These are phyloP conservation scores for Vigna unguiculata DNA, from an alignment of 306 rosid genomes.

Conservation along the genomic window DNA sequence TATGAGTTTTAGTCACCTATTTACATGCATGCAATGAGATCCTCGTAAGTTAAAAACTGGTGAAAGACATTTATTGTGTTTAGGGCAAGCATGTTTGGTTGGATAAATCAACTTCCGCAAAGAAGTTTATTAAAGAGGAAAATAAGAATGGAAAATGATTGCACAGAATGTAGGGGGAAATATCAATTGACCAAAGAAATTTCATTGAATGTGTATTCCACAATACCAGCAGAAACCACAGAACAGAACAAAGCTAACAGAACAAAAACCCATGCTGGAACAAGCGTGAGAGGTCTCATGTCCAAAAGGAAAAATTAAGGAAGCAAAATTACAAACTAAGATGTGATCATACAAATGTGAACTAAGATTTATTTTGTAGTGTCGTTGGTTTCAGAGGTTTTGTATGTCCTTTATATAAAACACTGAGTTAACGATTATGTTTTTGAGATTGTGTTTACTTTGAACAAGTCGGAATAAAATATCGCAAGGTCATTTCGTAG, in stretches of 20 bases:
- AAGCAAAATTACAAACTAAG: background rate
- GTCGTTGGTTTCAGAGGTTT: background rate
- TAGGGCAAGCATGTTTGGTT: too few species aligned
- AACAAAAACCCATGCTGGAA: background rate
- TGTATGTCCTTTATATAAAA: background rate
- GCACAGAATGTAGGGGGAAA: background rate
- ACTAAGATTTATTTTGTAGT: background rate
- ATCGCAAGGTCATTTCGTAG: background rate
- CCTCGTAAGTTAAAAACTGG: background rate
- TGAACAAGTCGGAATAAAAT: background rate
- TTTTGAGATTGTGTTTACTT: background rate
- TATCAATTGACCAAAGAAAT: background rate
- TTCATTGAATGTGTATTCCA: constrained; percentile 37
- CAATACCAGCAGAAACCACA: constrained; percentile 20
- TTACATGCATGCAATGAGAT: background rate
- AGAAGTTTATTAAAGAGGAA: too few species aligned
- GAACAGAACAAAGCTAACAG: constrained; percentile 26
- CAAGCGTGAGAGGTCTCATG: background rate
- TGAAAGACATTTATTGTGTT: background rate
- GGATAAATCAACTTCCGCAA: too few species aligned
- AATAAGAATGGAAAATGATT: too few species aligned
- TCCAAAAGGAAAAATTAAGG: background rate
- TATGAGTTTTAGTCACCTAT: background rate
- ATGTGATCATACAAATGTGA: background rate
- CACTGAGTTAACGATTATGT: background rate